Evolutionary conservation across 2,329 filamentous ascomycete genomes (phyloP), one percentile per base, ranked within the genome.

Genomic region (Botrytis cinerea): DNA sequence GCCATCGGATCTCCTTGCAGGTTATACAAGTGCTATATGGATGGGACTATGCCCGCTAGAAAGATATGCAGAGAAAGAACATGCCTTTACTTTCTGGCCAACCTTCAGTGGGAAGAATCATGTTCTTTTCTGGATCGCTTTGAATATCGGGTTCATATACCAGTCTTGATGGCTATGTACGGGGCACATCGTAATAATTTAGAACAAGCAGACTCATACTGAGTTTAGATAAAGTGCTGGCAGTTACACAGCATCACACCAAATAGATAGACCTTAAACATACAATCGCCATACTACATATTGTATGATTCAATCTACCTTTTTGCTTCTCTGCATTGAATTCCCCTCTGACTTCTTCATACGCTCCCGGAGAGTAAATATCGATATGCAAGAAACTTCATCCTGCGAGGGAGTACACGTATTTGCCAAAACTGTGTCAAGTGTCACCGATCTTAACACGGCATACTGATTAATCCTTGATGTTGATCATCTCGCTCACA

Each of bases 401-500:
- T 54, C 48, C 48, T 54, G 25, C 25, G 48, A 54, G n/a, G 48
- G 48, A n/a, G 14, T 54, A n/a, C 12, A 10, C 48, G 14, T 25
- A 54, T 16, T 6, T n/a, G 12, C 12, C 12, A 25, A 1, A 2
- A 54, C n/a, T 12, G 16, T 38, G 59, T n/a, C 35, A 62, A 62
- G n/a, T 16, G 9, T 62, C 35, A 62, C 35, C 60, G 40, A 38
- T n/a, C 14, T 62, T 62, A 25, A 40, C 6, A 61, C 8, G 32
- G 16, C 40, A 45, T 22, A 0, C 32, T 28, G 25, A 51, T 51
- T 22, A 38, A 51, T 38, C 64, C 64, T 20, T 67, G 64, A 25
- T 40, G 64, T 51, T 67, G 45, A 67, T 67, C 43, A 20, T 67
- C 45, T 38, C 64, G 64, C 45, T 51, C 45, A 67, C 45, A 67